Conservation (phyloP, 495 filamentous ascomycete species). For the Glarea lozoyensis region DNA sequence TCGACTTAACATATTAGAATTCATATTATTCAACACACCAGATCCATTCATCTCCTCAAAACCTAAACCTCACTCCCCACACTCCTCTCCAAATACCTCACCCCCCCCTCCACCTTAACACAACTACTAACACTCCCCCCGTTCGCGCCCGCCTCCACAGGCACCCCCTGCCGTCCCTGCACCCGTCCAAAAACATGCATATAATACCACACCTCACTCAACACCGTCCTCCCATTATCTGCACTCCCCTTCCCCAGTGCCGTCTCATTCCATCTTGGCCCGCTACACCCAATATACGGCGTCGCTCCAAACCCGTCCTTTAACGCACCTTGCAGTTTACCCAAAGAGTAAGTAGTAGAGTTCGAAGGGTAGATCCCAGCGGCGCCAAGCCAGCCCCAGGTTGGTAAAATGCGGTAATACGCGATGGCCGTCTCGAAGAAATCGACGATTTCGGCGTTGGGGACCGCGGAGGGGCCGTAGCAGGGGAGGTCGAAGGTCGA, state of each 20-base stretch:
- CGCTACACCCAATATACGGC: slow-evolving; percentile 40
- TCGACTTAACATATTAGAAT: too few species aligned
- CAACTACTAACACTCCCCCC: slow-evolving; percentile 29
- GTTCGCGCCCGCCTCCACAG: slow-evolving; percentile 29
- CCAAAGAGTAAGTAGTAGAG: slow-evolving; percentile 29
- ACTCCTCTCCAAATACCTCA: slow-evolving; percentile 34
- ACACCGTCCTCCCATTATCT: slow-evolving; percentile 35
- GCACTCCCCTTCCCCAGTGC: slow-evolving; percentile 29
- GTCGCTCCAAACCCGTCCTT: slow-evolving; percentile 26
- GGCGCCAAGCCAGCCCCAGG: slow-evolving; percentile 32
- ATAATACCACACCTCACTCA: slow-evolving; percentile 45
- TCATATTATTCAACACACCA: too few species aligned
- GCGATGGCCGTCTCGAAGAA: slow-evolving; percentile 33
- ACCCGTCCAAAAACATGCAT: slow-evolving; percentile 34
- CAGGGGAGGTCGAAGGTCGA: slow-evolving; percentile 40
- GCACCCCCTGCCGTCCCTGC: slow-evolving; percentile 32
- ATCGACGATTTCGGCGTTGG: slow-evolving; percentile 37
- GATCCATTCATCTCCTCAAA: too few species aligned
- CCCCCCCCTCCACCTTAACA: slow-evolving; percentile 29
- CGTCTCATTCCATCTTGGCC: slow-evolving; percentile 38
- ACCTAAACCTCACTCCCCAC: slow-evolving; percentile 12
- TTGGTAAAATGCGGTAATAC: slow-evolving; percentile 35
- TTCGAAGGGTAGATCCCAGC: slow-evolving; percentile 27
- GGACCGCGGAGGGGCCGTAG: slow-evolving; percentile 33
- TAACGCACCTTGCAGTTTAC: slow-evolving; percentile 30